phyloP scores from a whole-genome alignment of 208 protist species.

The Leptomonas pyrrhocoris region DNA sequence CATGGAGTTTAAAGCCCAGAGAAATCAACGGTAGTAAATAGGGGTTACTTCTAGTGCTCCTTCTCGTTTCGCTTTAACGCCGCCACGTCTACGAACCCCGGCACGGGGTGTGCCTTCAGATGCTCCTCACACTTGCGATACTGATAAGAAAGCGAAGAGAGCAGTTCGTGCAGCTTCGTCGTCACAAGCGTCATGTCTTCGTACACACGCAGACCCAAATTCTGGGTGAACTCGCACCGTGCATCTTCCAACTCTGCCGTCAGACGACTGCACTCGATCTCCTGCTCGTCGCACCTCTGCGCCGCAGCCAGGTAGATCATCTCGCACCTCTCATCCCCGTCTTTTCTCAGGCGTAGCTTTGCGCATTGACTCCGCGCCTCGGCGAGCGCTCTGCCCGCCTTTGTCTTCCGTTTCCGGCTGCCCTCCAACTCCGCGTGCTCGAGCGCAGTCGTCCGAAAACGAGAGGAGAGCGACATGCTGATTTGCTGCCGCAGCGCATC shows the following conservation, averaged over 20 bases:
- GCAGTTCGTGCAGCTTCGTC: constrained; percentile 16
- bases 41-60: no score
- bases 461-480: constrained; percentile 21
- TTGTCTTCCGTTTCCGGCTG: constrained; percentile 20
- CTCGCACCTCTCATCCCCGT: constrained; percentile 12
- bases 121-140: constrained; percentile 39
- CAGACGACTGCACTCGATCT: constrained; percentile 31
- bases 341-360: constrained; percentile 28
- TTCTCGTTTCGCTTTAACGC: not conserved
- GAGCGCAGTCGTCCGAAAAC: constrained; percentile 16
- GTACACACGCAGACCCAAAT: constrained; percentile 14
- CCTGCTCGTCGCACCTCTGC: constrained; percentile 21
- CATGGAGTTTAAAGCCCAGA: no score
- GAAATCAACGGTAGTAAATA: no score
- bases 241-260: constrained; percentile 35
- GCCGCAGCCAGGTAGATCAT: constrained; percentile 12
- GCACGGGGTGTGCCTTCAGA: constrained; percentile 1
- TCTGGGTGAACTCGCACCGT: constrained; percentile 18
- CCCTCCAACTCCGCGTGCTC: constrained; percentile 27
- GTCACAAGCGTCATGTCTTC: constrained; percentile 29
- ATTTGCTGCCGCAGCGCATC: constrained; percentile 42
- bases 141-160: constrained; percentile 39
- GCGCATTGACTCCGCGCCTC: constrained; percentile 17
- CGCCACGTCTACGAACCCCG: not conserved
- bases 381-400: constrained; percentile 24